A percentile compares a stretch with the other conserved stretches of the same genome.
phyloP scores from a whole-genome alignment of 345 rosid species.

The Litchi chinensis region DNA sequence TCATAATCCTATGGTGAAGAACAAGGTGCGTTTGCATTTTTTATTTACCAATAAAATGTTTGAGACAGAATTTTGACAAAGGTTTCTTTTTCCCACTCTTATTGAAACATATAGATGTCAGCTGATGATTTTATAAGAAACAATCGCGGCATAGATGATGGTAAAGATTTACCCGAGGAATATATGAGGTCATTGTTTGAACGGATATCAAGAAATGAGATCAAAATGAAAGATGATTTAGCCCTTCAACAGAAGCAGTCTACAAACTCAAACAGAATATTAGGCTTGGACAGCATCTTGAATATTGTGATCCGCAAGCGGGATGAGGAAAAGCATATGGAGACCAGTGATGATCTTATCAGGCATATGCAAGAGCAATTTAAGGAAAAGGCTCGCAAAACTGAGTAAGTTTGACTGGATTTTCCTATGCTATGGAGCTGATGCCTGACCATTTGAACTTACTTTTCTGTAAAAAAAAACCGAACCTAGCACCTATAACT shows the following conservation, averaged over 20 bases:
- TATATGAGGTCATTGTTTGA: conserved; percentile 88
- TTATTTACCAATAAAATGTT: conserved; percentile 25
- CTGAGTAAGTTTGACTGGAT: conserved; percentile 74
- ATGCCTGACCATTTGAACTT: conserved; percentile 12
- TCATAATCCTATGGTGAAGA: conserved; percentile 96
- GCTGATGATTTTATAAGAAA: conserved; percentile 96
- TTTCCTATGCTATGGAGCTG: conserved; percentile 6
- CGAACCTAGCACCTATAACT: neutral
- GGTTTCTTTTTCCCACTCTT: conserved; percentile 4
- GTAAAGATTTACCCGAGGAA: conserved; percentile 93
- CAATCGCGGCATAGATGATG: conserved; percentile 98
- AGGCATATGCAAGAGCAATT: conserved; percentile 98
- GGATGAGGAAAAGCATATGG: conserved; percentile 75
- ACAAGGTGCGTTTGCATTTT: conserved; percentile 64
- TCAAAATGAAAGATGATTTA: conserved; percentile 94
- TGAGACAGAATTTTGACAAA: conserved; percentile 32
- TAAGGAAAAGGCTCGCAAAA: conserved; percentile 96
- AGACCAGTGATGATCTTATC: conserved; percentile 94
- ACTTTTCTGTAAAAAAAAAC: conserved; percentile 18
- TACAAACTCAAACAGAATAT: conserved; percentile 70
- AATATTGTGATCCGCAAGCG: conserved; percentile 97
- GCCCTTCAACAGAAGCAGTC: conserved; percentile 83
- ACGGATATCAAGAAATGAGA: conserved; percentile 93
- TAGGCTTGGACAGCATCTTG: conserved; percentile 89
- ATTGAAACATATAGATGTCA: conserved; percentile 77